Evolutionary conservation across 1,139 yeast species (phyloP).

Genomic region (Sugiyamaella sp.): DNA sequence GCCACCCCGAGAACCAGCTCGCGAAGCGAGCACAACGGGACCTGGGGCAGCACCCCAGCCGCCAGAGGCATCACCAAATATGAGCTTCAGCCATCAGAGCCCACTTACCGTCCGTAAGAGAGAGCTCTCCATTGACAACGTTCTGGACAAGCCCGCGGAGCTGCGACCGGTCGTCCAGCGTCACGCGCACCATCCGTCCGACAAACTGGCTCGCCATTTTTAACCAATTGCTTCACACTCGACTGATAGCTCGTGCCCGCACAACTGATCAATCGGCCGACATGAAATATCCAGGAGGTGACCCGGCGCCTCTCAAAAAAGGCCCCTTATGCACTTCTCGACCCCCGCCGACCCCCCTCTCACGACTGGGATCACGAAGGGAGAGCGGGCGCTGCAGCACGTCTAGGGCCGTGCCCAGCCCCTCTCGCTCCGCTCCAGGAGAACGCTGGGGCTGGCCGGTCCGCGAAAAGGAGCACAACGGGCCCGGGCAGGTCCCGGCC

Average conservation of each 20-base stretch:
- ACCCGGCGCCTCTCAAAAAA: background rate
- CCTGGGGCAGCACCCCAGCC: no score
- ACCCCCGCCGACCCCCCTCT: no score
- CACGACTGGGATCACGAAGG: no score
- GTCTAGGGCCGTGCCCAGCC: no score
- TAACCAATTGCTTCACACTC: background rate
- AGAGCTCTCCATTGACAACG: slow-evolving; percentile 38
- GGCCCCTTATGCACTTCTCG: no score
- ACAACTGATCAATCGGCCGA: background rate
- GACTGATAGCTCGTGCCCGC: background rate
- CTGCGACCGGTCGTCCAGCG: slow-evolving; percentile 34
- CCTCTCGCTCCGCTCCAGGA: no score
- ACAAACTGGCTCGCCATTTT: slow-evolving; percentile 33
- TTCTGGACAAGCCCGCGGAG: slow-evolving; percentile 40
- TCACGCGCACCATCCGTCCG: slow-evolving; percentile 37
- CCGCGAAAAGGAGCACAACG: no score
- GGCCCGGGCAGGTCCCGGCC: no score
- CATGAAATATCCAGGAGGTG: background rate
- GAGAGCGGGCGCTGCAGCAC: no score
- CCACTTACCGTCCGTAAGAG: slow-evolving; percentile 27
- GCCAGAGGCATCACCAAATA: background rate
- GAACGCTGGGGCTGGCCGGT: no score
- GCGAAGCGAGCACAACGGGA: no score
- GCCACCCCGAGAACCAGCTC: no score
- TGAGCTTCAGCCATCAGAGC: background rate